Base-by-base conservation (phyloP, 2,329 filamentous ascomycete genomes). In the Calonectria multiphialidica region DNA sequence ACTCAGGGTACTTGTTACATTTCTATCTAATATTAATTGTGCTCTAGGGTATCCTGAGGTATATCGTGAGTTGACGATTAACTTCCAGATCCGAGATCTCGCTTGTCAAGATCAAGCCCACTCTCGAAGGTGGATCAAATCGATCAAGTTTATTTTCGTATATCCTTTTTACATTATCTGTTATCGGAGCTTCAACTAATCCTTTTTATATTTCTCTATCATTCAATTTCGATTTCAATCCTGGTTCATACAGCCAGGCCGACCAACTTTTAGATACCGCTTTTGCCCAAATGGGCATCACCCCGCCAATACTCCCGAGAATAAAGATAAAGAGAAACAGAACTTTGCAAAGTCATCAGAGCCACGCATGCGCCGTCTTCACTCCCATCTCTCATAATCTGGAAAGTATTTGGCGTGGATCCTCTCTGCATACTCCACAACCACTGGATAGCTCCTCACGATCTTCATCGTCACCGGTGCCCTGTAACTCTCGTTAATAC, bases 351-450 rank as follows among this genome's bases (percentile, higher is more conserved):
- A 28, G 23, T 10, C 9, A 18, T 15, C 40, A 30, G 28, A 30
- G 28, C 28, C 28, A 30, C 28, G 28, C 8, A 62, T 18, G n/a
- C 47, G 47, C 45, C 33, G 44, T 33, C 9, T n/a, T 35, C 70
- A 28, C 28, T 78, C 67, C 82, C 85, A 85, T 35, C 78, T 77
- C 70, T 87, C 82, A 76, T 92, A 92, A 42, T 93, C 90, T 0
- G 88, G 85, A 74, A 93, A 93, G 76, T 90, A 91, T 5, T 73
- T 71, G 57, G 86, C 81, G 77, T 92, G 90, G 49, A 93, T 90
- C 68, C 88, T 85, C 44, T 77, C 77, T 3, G 89, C 90, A 80
- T 92, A 93, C 3, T 91, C 88, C 12, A 89, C 45, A 13, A 92
- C 68, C 0, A 83, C 82, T 0, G 89, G 88, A 72, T 87, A 88